Base-by-base conservation (phyloP, 495 filamentous ascomycete species). In the Penicillium crystallinum region DNA sequence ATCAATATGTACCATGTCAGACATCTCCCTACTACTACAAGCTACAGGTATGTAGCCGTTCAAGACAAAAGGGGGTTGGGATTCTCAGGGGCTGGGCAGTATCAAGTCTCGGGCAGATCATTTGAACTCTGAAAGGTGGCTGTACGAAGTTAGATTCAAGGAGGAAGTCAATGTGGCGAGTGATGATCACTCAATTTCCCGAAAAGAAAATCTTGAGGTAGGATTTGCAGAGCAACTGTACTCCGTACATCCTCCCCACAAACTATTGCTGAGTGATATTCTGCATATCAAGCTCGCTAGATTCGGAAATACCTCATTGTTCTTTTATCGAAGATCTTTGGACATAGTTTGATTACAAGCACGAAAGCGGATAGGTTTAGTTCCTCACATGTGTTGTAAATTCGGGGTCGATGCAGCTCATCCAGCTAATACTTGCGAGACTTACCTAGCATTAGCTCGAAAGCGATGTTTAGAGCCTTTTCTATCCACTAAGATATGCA, bases 51-150 rank as follows among this genome's bases (percentile, higher is more conserved):
- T n/a, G n/a, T n/a, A n/a, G n/a, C n/a, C n/a, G n/a, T n/a, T n/a
- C n/a, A n/a, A n/a, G n/a, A 36, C 4, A 36, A 36, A 25, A 50
- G 18, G 31, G 38, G 38, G 37, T 10, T 23, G 21, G 17, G 29
- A 50, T 34, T 10, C 30, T 50, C 37, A 50, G 48, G 37, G 48
- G 48, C 48, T 50, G 48, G 29, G 17, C 23, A 21, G 4, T 27
- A 17, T 18, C 17, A 42, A 25, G 27, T 2, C 14, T 27, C 38
- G 21, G 38, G 48, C 18, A 34, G 48, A 50, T 50, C 48, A 34
- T 34, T 41, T 33, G 19, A 14, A 39, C 1, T 15, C 4, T 25
- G 3, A 46, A 38, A 12, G 30, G 27, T 41, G 18, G 21, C 30
- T 33, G 30, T 9, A 10, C 29, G 8, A 9, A 10, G 8, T 4